Evolutionary conservation across 495 filamentous ascomycete species (phyloP).

Genomic region (Podospora bellae-mahoneyi): DNA sequence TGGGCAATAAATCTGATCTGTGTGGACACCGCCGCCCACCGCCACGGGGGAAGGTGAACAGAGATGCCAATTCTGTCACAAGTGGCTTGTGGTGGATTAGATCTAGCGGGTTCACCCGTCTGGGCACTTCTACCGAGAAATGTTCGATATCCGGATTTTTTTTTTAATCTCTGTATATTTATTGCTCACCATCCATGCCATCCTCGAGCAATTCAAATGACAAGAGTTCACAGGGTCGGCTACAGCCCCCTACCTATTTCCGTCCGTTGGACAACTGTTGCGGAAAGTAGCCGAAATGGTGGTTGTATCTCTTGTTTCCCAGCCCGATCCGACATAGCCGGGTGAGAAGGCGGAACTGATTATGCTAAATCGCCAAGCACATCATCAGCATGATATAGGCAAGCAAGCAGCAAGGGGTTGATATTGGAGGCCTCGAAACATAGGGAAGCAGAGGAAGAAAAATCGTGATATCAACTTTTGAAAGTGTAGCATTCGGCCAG

Average conservation of each 20-base stretch:
- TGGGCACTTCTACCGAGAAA: neutral
- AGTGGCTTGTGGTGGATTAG: neutral
- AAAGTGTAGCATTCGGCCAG: conserved; percentile 13
- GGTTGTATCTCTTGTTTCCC: neutral
- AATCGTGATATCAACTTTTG: too few species aligned
- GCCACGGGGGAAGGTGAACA: neutral
- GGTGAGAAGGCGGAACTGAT: neutral
- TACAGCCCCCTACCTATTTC: neutral
- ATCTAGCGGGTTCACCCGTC: neutral
- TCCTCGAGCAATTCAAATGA: neutral
- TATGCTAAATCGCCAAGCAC: neutral
- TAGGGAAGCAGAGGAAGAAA: neutral
- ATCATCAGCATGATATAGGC: neutral
- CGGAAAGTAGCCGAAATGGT: neutral
- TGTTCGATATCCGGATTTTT: neutral
- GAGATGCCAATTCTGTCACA: neutral
- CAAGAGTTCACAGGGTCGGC: neutral
- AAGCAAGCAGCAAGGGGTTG: neutral
- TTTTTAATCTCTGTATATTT: neutral
- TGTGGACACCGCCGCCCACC: neutral
- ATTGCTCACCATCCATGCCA: neutral
- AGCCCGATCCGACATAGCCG: neutral
- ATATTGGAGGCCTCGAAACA: neutral
- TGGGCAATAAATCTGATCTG: neutral
- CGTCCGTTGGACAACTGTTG: neutral